Evolutionary conservation across 106 monocot species (phyloP).

Genomic region (Allium sativum): DNA sequence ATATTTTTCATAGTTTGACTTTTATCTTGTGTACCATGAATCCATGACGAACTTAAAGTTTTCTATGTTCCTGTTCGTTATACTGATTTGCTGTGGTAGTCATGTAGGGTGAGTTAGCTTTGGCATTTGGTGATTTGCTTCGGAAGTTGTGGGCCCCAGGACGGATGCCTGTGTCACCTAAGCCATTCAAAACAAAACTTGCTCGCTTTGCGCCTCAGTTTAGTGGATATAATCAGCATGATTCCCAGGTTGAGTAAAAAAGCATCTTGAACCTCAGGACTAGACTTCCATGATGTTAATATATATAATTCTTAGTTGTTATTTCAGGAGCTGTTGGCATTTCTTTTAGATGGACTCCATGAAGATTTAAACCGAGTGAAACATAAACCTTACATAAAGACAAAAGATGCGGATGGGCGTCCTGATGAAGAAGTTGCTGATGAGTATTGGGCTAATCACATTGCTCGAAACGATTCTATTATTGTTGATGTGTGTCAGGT

Average conservation of each 20-base stretch:
- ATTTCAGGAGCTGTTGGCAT: constrained; percentile 89
- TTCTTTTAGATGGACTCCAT: constrained; percentile 96
- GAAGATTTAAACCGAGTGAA: constrained; percentile 98
- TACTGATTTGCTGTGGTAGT: constrained; percentile 24
- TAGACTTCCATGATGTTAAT: background rate
- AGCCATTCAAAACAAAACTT: constrained; percentile 96
- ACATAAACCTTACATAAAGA: constrained; percentile 83
- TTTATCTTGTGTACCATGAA: background rate
- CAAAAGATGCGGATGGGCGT: constrained; percentile 93
- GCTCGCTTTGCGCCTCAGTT: constrained; percentile 98
- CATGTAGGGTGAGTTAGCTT: constrained; percentile 93
- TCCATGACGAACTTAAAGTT: background rate
- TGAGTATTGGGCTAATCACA: constrained; percentile 98
- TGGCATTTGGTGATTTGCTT: constrained; percentile 94
- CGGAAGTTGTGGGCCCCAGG: constrained; percentile 94
- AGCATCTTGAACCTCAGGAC: no score
- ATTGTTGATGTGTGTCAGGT: constrained; percentile 99
- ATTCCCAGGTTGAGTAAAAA: constrained; percentile 62
- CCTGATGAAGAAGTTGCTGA: constrained; percentile 98
- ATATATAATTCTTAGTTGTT: background rate
- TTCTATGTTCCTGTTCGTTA: constrained; percentile 1
- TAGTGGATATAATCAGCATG: constrained; percentile 98
- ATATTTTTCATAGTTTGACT: no score
- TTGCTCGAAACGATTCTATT: constrained; percentile 98
- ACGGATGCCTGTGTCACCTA: constrained; percentile 78